Conservation (phyloP, 805 yeast species). For the Lachancea mirantina region DNA sequence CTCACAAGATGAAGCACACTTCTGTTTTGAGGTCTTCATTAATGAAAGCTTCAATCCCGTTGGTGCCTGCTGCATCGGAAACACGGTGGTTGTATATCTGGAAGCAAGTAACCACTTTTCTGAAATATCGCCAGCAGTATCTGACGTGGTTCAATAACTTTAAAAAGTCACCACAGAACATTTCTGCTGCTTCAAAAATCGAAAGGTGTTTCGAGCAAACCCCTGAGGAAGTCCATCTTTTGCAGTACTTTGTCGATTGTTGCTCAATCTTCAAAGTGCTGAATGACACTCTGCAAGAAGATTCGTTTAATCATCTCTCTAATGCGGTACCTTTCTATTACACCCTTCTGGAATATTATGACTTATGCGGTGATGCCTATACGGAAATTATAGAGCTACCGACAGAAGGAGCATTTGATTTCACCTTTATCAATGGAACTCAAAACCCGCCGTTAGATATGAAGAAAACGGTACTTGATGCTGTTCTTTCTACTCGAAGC, state of each 20-base stretch:
- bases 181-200: conserved; percentile 2
- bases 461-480: conserved; percentile 6
- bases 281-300: conserved; percentile 2
- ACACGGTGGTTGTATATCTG: conserved; percentile 6
- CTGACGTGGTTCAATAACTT: not conserved
- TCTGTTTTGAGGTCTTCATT: conserved; percentile 1
- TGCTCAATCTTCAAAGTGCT: conserved; percentile 4
- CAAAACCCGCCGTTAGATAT: conserved; percentile 1
- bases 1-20: conserved; percentile 1
- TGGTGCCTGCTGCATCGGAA: conserved; percentile 5
- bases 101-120: conserved; percentile 5
- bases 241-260: conserved; percentile 7
- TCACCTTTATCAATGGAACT: conserved; percentile 7
- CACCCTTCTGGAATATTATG: conserved; percentile 4
- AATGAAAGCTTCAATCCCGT: conserved; percentile 3
- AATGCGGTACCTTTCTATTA: conserved; percentile 4
- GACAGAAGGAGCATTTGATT: conserved; percentile 1
- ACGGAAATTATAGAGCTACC: too few relatives aligned
- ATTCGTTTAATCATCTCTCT: conserved; percentile 1
- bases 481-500: conserved; percentile 3
- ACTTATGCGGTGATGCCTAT: conserved; percentile 1
- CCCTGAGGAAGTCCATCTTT: conserved; percentile 1
- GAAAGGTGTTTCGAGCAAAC: not conserved
- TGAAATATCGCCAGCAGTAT: conserved; percentile 3
- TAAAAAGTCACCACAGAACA: not conserved